phyloP scores from a whole-genome alignment of 495 filamentous ascomycete genomes.

The Tirmania nivea region DNA sequence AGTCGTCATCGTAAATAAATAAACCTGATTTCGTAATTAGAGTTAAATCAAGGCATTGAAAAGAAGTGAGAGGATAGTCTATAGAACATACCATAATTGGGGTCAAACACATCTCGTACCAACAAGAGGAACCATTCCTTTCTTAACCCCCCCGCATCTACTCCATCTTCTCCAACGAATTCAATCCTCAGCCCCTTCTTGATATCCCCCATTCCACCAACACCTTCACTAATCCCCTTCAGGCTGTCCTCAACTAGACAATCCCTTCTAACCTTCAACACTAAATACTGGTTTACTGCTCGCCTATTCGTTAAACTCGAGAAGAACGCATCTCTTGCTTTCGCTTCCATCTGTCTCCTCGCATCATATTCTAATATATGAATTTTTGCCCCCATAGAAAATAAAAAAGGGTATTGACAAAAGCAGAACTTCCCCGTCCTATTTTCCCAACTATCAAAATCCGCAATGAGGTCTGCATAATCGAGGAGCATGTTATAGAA shows the following conservation, averaged over 20 bases:
- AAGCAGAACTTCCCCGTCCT: constrained; percentile 59
- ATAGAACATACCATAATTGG: constrained; percentile 50
- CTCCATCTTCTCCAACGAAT: constrained; percentile 73
- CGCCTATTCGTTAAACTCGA: constrained; percentile 58
- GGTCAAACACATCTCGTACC: constrained; percentile 80
- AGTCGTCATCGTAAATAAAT: constrained; percentile 90
- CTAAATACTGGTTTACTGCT: constrained; percentile 56
- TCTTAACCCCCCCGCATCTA: constrained; percentile 75
- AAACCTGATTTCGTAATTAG: constrained; percentile 32
- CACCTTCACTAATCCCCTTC: constrained; percentile 64
- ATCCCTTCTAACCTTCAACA: constrained; percentile 59
- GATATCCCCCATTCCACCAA: constrained; percentile 69
- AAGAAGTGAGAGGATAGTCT: not conserved
- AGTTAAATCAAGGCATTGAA: too few relatives aligned
- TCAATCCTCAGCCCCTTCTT: constrained; percentile 82
- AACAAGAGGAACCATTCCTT: constrained; percentile 95
- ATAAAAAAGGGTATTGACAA: constrained; percentile 84
- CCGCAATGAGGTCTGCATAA: constrained; percentile 62
- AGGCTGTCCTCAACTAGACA: constrained; percentile 85
- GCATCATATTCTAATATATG: constrained; percentile 82
- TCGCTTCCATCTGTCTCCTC: constrained; percentile 73
- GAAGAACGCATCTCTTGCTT: constrained; percentile 80
- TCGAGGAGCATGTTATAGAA: constrained; percentile 81
- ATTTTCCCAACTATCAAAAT: constrained; percentile 79
- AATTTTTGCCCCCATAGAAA: constrained; percentile 87